Evolutionary conservation across 1,139 yeast genomes (phyloP), one percentile per base, ranked within the genome.

Genomic region (Hyphopichia pseudoburtonii): DNA sequence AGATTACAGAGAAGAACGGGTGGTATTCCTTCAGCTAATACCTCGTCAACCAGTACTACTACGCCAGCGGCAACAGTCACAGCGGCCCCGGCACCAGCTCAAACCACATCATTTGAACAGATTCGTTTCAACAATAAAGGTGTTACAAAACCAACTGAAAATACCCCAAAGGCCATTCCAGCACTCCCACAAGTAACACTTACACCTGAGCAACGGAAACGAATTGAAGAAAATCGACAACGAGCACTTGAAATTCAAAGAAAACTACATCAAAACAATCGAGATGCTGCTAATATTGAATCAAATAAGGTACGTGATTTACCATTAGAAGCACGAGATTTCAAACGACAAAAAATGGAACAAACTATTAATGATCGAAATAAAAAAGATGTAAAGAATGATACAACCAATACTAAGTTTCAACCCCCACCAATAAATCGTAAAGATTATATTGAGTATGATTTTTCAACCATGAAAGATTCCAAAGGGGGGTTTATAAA

Each of bases 381-480:
- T n/a, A 18, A 35, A 28, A 41, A 16, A 31, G 17, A 24, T 43
- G 45, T 17, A 41, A 41, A 7, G 35, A 30, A n/a, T n/a, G n/a
- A n/a, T n/a, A n/a, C n/a, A n/a, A n/a, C n/a, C n/a, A n/a, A n/a
- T n/a, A n/a, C n/a, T 9, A 52, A 47, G 36, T 56, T 49, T 32
- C 52, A 54, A 28, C 58, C 57, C 40, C 80, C 80, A 1, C 62
- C 76, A 1, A 66, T 83, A 23, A 67, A 73, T 41, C 76, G 73
- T 33, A 66, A 73, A 31, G 88, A 88, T 55, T 94, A 89, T 59
- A 90, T 94, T 36, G 98, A 94, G 47, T 94, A 82, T 61, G 96
- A 94, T 60, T 78, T 94, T 48, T 78, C 97, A 3, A 86, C 90
- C 16, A 86, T 94, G 87, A 78, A 79, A 45, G 97, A 94, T 54